Conservation (phyloP, 2,329 filamentous ascomycete genomes). For the Exophiala sideris region DNA sequence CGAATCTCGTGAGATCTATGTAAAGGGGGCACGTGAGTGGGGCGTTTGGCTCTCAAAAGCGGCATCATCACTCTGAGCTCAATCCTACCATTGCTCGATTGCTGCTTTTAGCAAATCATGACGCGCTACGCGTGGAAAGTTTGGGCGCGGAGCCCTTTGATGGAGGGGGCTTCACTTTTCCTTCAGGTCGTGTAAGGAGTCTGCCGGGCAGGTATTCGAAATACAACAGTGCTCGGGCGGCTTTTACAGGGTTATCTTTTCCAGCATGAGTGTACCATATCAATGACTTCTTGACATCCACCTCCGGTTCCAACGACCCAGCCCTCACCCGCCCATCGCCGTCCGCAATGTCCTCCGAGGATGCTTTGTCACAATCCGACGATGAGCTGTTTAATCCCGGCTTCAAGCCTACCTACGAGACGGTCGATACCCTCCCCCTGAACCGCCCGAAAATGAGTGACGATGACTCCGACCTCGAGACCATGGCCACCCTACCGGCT, state of each 20-base stretch:
- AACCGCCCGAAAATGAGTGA: constrained; percentile 6
- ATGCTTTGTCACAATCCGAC: constrained; percentile 22
- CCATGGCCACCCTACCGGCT: constrained; percentile 49
- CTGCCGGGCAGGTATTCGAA: neutral
- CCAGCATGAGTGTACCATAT: neutral
- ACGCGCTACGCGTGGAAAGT: constrained; percentile 10
- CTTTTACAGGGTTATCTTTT: neutral
- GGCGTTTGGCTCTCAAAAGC: neutral
- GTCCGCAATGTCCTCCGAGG: constrained; percentile 11
- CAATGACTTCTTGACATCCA: neutral
- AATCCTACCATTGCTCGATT: neutral
- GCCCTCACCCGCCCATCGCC: neutral
- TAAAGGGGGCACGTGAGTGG: too few relatives aligned
- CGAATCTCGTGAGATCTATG: too few relatives aligned
- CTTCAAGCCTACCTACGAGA: constrained; percentile 18
- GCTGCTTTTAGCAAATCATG: neutral
- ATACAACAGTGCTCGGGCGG: neutral
- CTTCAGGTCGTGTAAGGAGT: too few relatives aligned
- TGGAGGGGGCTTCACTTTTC: neutral
- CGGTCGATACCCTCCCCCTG: constrained; percentile 25
- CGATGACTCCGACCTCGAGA: constrained; percentile 40
- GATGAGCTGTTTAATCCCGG: constrained; percentile 23
- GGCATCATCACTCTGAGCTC: neutral
- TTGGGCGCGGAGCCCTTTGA: neutral
- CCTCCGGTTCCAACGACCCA: too few relatives aligned